Base-by-base conservation (phyloP, 768 basidiomycete species). In the Tephrocybe sp. region DNA sequence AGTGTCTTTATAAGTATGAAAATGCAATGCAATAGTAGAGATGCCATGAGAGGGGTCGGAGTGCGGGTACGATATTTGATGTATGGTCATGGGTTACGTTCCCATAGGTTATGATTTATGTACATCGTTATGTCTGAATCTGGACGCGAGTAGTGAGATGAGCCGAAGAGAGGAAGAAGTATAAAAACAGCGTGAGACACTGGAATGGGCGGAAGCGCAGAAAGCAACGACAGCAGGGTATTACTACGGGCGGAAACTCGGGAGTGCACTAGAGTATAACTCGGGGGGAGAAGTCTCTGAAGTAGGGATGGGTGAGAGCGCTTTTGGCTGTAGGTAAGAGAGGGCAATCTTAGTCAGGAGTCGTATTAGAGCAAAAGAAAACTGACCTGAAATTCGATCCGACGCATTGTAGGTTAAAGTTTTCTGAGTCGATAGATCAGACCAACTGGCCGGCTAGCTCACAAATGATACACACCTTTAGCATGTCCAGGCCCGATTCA, bases 401-500 rank as follows among this genome's bases (percentile, higher is more conserved):
- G 92, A 84, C 0, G 91, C 89, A 66, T 98, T 93, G 65, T 94
- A 98, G 5, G 84, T 83, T 55, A 97, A 67, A 21, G 83, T 86
- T 56, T 76, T 74, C 82, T 89, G 47, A 5, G n/a, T n/a, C n/a
- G n/a, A n/a, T n/a, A 37, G n/a, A 40, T n/a, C 22, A 36, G 30
- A 22, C 30, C 19, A 4, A 26, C 26, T 3, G 54, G 42, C 34
- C 24, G 25, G 31, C 1, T 37, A 27, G 41, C 41, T 21, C 8
- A 47, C 39, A 38, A 35, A 37, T 13, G 25, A 18, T 56, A 40
- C 49, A 11, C 51, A 86, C 89, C 75, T 83, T 80, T 22, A 96
- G 72, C 53, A 95, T 67, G 59, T 96, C 93, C 43, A 92, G 69
- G n/a, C 91, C 93, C 47, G 69, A 73, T 9, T 81, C 79, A 62